Base-by-base conservation (phyloP, 2,329 filamentous ascomycete species). In the Rugonectria rugulosa region DNA sequence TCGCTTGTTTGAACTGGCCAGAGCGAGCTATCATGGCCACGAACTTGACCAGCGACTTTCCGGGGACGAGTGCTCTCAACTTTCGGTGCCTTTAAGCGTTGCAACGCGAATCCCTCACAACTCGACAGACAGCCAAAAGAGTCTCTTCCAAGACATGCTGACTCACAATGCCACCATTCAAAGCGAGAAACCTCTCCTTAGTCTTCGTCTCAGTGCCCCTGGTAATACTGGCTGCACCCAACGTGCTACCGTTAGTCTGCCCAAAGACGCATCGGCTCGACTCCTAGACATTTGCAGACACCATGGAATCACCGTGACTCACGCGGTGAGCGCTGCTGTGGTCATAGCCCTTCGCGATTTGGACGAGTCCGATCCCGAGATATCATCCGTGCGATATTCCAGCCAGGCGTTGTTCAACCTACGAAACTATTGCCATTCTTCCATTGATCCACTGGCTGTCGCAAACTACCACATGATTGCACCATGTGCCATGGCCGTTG, bases 391-490 rank as follows among this genome's bases (percentile, higher is more conserved):
- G 23, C 49, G 42, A 26, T 45, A 52, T 19, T 31, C 49, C 3
- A 45, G 40, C 17, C 41, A 52, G 20, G 32, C 49, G 2, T 29
- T 53, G 12, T 2, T 53, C 5, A 45, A 26, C n/a, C 24, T 40
- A 4, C 20, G 49, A 20, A 17, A 37, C 12, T 3, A 10, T 2
- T 21, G 14, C 14, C 15, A 7, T 2, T 6, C 41, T 1, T 10
- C 24, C 6, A n/a, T 26, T 5, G 31, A 40, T 38, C 17, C 24
- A 15, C 31, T 38, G 9, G 24, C 17, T 4, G 32, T 52, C 9
- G 49, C 37, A n/a, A 52, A 52, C 19, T 52, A 38, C 10, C 48
- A 40, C 12, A 52, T 52, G 40, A 31, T 52, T 12, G 40, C 48
- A 4, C 41, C 48, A 4, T 8, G 34, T 2, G 26, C 31, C 2